Base-by-base conservation (phyloP, 1,284 basidiomycete genomes). In the Golubevia sp. region DNA sequence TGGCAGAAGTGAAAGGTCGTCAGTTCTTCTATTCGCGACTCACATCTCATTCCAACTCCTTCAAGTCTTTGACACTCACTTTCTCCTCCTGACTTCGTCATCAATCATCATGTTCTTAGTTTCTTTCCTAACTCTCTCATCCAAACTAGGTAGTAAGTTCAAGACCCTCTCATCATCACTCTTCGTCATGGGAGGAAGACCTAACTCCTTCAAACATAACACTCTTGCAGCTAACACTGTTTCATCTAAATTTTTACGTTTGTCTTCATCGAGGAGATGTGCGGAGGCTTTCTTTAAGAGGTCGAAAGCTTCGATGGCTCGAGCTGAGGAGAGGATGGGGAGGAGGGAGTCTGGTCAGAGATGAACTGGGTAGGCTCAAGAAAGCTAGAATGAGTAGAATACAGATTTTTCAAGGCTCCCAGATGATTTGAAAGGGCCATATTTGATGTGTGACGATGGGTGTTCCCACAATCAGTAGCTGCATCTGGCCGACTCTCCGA, bases 101-200 rank as follows among this genome's bases (percentile, higher is more conserved):
- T 82, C 80, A 8, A 81, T 71, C 72, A 82, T 79, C 18, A 83
- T 63, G 44, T 81, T 76, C 59, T 77, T 76, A 6, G 75, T 77
- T 5, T 64, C 68, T 30, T 59, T 59, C 50, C 76, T 59, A 6
- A 83, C 70, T 0, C 77, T 67, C 20, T 81, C 77, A 15, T 77
- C 70, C 60, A 77, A 77, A 25, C 63, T 68, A 1, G 76, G 77
- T 11, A 53, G 61, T 11, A 82, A 56, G 24, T 67, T 62, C 4
- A 59, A 49, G 8, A 75, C 55, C 3, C 69, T 63, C 8, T 74
- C 72, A 34, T 69, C 63, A 15, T 69, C 60, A 1, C 70, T 61
- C 4, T 65, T 51, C 27, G 71, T 69, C 8, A 26, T 49, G 2
- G 58, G 15, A 3, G 78, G 74, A 23, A 83, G 61, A n/a, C 65